Percentiles rank a stretch among this genome's conserved stretches.
Conservation (phyloP, 108 stramenopile genomes). For the Stephanodiscus triporus region DNA sequence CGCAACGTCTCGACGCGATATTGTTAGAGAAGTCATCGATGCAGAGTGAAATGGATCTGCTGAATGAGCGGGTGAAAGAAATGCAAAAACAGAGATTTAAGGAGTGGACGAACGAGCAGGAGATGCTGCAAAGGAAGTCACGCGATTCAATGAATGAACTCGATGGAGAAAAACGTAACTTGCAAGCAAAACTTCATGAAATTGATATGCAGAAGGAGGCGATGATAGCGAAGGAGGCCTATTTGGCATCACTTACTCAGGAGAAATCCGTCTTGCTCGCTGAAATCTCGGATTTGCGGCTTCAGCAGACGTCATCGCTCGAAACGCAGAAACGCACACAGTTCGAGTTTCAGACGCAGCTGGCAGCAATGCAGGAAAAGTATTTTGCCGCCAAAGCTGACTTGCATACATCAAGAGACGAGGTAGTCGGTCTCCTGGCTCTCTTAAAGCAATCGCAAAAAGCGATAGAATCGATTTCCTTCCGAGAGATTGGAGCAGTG, state of each 20-base stretch:
- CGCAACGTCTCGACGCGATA: slow-evolving; percentile 1
- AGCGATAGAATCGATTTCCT: slow-evolving; percentile 42
- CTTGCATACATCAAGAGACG: slow-evolving; percentile 24
- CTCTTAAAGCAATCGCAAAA: slow-evolving; percentile 43
- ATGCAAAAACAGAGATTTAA: slow-evolving; percentile 20
- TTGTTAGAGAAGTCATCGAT: slow-evolving; percentile 24
- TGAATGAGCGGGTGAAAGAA: slow-evolving; percentile 28
- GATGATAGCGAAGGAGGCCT: slow-evolving; percentile 25
- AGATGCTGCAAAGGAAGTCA: slow-evolving; percentile 7
- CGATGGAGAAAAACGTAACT: slow-evolving; percentile 22
- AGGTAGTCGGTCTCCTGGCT: slow-evolving; percentile 33
- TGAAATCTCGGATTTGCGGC: slow-evolving; percentile 13
- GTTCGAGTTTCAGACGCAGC: slow-evolving; percentile 7
- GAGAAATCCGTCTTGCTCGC: slow-evolving; percentile 19
- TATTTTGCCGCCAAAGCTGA: slow-evolving; percentile 11
- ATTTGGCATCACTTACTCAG: slow-evolving; percentile 8
- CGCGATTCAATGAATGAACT: slow-evolving; percentile 4
- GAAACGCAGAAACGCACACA: slow-evolving; percentile 9
- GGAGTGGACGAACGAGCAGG: slow-evolving; percentile 26
- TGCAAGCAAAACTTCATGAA: slow-evolving; percentile 24
- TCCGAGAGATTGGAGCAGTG: slow-evolving; percentile 13
- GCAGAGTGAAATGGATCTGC: slow-evolving; percentile 23
- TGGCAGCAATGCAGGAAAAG: slow-evolving; percentile 4
- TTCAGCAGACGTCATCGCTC: slow-evolving; percentile 6
- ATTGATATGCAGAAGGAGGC: slow-evolving; percentile 17